Conservation (phyloP, 306 rosid genomes). For the Boehmeria nivea region DNA sequence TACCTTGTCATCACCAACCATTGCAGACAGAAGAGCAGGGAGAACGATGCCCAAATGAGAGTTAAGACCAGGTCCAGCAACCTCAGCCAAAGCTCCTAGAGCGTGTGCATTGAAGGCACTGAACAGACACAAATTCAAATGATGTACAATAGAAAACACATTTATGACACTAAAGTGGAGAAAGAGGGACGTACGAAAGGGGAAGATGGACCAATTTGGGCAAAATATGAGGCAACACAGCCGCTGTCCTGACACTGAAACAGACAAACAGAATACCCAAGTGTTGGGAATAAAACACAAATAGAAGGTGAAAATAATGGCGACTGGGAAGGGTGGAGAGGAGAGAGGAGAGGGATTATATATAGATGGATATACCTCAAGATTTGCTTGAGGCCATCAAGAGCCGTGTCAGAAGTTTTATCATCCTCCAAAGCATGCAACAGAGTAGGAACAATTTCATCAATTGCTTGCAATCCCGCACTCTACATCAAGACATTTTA, state of each 20-base stretch:
- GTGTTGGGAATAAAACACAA: neutral
- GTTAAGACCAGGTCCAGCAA: conserved; percentile 90
- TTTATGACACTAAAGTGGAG: conserved; percentile 14
- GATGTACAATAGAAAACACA: neutral
- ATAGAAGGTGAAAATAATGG: neutral
- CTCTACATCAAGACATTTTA: conserved; percentile 41
- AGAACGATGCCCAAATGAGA: conserved; percentile 78
- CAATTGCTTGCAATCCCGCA: conserved; percentile 99
- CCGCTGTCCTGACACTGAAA: conserved; percentile 81
- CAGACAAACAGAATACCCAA: conserved; percentile 19
- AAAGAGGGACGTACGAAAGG: conserved; percentile 57
- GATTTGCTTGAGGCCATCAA: conserved; percentile 96
- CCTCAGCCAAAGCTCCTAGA: conserved; percentile 95
- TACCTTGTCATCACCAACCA: conserved; percentile 71
- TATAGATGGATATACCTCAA: conserved; percentile 45
- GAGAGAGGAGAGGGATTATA: too few species aligned
- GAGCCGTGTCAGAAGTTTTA: conserved; percentile 87
- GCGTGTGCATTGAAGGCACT: conserved; percentile 98
- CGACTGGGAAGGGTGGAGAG: neutral
- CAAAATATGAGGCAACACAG: conserved; percentile 88
- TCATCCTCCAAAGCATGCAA: conserved; percentile 92
- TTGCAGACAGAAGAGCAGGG: conserved; percentile 85
- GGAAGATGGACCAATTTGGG: conserved; percentile 94
- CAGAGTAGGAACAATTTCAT: conserved; percentile 93
- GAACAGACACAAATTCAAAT: conserved; percentile 19